phyloP scores from a whole-genome alignment of 1,284 basidiomycete species.

The Gastroboletus turbinatus region DNA sequence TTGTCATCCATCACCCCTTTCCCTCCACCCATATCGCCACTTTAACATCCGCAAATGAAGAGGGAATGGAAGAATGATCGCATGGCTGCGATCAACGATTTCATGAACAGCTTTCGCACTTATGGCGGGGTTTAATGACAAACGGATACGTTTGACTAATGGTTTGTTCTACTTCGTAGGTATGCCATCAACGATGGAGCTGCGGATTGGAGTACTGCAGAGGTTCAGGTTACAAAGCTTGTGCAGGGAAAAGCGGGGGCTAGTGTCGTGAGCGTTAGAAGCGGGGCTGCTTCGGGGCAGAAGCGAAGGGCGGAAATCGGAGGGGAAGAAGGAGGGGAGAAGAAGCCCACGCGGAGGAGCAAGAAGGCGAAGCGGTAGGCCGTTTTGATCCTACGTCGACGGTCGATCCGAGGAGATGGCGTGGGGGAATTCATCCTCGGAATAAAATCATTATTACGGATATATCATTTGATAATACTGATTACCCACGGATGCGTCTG shows the following conservation, averaged over 20 bases:
- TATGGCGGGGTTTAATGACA: background rate
- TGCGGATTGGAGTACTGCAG: constrained; percentile 74
- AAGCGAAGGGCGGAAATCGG: constrained; percentile 64
- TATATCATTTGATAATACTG: background rate
- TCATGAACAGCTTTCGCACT: background rate
- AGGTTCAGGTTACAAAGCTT: constrained; percentile 63
- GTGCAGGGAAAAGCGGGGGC: constrained; percentile 49
- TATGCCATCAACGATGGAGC: constrained; percentile 74
- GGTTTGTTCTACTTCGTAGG: constrained; percentile 38
- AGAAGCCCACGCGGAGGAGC: constrained; percentile 55
- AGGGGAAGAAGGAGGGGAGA: constrained; percentile 36
- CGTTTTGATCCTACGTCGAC: background rate
- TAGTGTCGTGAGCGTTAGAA: constrained; percentile 78
- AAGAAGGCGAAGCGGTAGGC: constrained; percentile 57
- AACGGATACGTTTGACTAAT: background rate
- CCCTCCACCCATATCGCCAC: constrained; percentile 12
- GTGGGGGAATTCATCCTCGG: background rate
- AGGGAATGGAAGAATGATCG: background rate
- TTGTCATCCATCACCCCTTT: background rate
- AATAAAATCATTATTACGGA: background rate
- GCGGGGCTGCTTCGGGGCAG: constrained; percentile 37
- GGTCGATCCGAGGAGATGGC: constrained; percentile 2
- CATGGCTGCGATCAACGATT: background rate
- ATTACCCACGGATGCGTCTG: background rate
- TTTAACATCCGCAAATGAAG: background rate